phyloP scores from a whole-genome alignment of 306 rosid species.

The Prunus salicina region DNA sequence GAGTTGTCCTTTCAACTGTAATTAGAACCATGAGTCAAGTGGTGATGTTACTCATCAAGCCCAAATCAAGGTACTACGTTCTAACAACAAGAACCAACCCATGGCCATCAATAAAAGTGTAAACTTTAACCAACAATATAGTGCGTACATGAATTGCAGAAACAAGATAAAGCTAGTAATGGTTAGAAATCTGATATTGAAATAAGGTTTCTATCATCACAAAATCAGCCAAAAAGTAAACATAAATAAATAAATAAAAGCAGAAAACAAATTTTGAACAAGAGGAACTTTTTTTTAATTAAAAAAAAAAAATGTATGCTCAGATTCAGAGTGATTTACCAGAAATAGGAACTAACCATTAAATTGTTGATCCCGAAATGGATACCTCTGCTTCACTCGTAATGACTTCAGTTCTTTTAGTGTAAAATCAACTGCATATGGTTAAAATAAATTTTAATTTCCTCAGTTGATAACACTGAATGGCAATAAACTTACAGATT shows the following conservation, averaged over 20 bases:
- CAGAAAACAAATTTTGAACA: too few relatives aligned
- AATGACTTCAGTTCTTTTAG: slow-evolving; percentile 63
- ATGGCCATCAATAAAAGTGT: background rate
- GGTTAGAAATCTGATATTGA: background rate
- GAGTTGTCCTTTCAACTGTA: too few relatives aligned
- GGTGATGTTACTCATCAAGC: background rate
- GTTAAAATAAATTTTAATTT: slow-evolving; percentile 7
- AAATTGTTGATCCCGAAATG: slow-evolving; percentile 73
- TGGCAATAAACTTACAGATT: background rate
- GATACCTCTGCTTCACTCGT: slow-evolving; percentile 69
- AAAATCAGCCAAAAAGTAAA: background rate
- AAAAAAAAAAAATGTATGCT: background rate
- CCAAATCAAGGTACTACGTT: too few relatives aligned
- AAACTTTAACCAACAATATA: background rate
- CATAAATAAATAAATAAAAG: too few relatives aligned
- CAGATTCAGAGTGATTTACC: background rate
- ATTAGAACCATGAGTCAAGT: background rate
- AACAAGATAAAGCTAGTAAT: background rate
- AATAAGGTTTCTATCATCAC: background rate
- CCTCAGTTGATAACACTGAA: slow-evolving; percentile 7
- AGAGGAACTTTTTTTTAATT: too few relatives aligned
- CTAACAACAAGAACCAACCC: too few relatives aligned
- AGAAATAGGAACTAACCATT: slow-evolving; percentile 57
- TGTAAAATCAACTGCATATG: slow-evolving; percentile 80
- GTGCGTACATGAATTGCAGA: background rate